Conservation (phyloP, 768 basidiomycete species). For the Sporobolomyces roseus region DNA sequence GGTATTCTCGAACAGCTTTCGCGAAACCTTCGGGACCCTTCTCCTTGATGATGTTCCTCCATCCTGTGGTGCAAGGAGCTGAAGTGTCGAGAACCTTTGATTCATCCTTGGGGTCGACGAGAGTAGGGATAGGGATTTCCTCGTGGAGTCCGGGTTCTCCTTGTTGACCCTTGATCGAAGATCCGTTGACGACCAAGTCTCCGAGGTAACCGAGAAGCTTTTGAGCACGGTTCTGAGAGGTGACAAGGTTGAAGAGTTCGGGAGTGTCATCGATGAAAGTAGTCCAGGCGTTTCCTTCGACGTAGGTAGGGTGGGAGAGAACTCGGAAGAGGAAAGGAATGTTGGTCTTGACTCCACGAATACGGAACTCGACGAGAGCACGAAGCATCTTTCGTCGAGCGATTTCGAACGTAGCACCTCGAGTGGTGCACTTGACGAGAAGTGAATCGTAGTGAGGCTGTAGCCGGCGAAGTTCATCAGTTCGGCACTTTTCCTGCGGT, state of each 20-base stretch:
- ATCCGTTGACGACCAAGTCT: slow-evolving; percentile 95
- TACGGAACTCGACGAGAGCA: slow-evolving; percentile 98
- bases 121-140: slow-evolving; percentile 75
- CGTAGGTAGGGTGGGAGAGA: slow-evolving; percentile 91
- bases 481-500: neutral
- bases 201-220: slow-evolving; percentile 95
- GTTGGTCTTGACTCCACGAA: slow-evolving; percentile 85
- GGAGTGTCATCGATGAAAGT: slow-evolving; percentile 99
- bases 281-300: slow-evolving; percentile 96
- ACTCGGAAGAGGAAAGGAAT: slow-evolving; percentile 99
- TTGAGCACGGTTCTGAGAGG: slow-evolving; percentile 96
- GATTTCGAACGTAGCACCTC: slow-evolving; percentile 96
- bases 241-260: slow-evolving; percentile 97
- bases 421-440: slow-evolving; percentile 91
- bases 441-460: slow-evolving; percentile 97
- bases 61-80: slow-evolving; percentile 78
- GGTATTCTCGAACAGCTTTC: slow-evolving; percentile 93
- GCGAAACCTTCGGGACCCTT: slow-evolving; percentile 97
- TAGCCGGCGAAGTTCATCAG: neutral
- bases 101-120: slow-evolving; percentile 73
- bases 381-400: slow-evolving; percentile 98
- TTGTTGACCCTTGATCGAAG: slow-evolving; percentile 90
- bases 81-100: slow-evolving; percentile 69
- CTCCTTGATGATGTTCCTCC: slow-evolving; percentile 98
- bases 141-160: slow-evolving; percentile 92